Conservation (phyloP, 2,329 filamentous ascomycete genomes). For the Ophiostoma pallidulum region DNA sequence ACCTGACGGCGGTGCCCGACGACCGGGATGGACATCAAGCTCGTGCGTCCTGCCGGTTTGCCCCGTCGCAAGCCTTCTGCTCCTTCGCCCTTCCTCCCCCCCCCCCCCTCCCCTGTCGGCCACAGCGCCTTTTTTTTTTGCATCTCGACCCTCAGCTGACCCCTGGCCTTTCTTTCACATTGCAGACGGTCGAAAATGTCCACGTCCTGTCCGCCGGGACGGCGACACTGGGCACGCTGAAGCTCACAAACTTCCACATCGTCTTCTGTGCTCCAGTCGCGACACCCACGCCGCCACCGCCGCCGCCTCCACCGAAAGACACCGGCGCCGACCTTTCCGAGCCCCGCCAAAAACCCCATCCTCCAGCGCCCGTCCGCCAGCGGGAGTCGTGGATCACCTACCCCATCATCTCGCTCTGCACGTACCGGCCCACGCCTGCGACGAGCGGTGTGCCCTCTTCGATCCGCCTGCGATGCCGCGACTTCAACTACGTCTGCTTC, state of each 20-base stretch:
- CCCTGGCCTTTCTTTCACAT: background rate
- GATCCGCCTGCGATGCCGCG: conserved; percentile 79
- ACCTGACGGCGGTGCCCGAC: conserved; percentile 8
- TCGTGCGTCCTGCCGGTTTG: conserved; percentile 8
- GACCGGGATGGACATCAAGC: conserved; percentile 19
- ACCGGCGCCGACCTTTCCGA: background rate
- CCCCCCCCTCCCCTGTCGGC: no score
- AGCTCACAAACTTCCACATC: conserved; percentile 54
- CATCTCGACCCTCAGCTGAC: no score
- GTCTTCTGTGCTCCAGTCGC: conserved; percentile 39
- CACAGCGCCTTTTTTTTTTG: no score
- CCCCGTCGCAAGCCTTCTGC: no score
- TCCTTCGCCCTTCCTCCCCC: no score
- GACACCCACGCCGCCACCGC: conserved; percentile 20
- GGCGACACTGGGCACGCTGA: conserved; percentile 46
- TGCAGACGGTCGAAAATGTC: conserved; percentile 46
- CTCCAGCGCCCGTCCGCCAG: conserved; percentile 17
- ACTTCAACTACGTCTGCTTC: conserved; percentile 90
- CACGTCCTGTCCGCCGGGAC: conserved; percentile 51
- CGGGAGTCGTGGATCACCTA: conserved; percentile 89
- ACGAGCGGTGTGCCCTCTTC: conserved; percentile 64
- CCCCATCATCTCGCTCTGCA: conserved; percentile 78
- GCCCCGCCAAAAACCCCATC: conserved; percentile 19
- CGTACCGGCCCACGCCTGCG: conserved; percentile 62
- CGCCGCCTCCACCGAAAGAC: conserved; percentile 9